Evolutionary conservation across 805 yeast genomes (phyloP), one percentile per base, ranked within the genome.

Genomic region (Suhomyces vadensis): DNA sequence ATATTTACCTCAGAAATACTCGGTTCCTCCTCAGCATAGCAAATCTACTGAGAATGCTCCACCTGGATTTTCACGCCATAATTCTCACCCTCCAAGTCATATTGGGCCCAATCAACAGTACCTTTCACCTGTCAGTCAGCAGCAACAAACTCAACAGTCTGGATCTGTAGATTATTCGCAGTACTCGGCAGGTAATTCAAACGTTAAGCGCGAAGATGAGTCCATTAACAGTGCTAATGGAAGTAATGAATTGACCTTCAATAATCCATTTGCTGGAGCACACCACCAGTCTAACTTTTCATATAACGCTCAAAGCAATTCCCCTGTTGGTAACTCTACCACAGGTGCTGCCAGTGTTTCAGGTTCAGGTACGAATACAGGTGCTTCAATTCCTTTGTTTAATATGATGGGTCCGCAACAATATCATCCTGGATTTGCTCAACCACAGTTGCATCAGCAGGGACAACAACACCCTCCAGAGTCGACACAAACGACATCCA

Each of bases 231-330:
- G 11, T 7, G 14, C 7, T 3, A 38, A 26, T 26, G 26, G 31
- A 10, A 13, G 44, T 38, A 35, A 26, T n/a, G 61, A 57, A 25
- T 40, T 56, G 21, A 49, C 58, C 3, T 58, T 58, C 27, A 53
- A 47, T 25, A 58, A 58, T 37, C 60, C 61, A 2, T 57, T 57
- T 37, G 47, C 53, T 20, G 52, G 53, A 8, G 41, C 46, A 1
- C 35, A 50, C 8, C 49, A 46, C 23, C 48, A 45, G 23, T 27
- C 43, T 24, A 29, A n/a, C 22, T 25, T 31, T 16, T 26, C 25
- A 33, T 39, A 39, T 38, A 39, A 37, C 13, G 36, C 26, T 11
- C 42, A 26, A 17, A 29, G 19, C n/a, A 11, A 25, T 5, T 19
- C n/a, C 10, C 42, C 37, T 3, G 31, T 22, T 10, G 21, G 16